These are phyloP conservation scores for Amborella trichopoda DNA, from an alignment of 164 flowering plant species.

Conservation along the genomic window DNA sequence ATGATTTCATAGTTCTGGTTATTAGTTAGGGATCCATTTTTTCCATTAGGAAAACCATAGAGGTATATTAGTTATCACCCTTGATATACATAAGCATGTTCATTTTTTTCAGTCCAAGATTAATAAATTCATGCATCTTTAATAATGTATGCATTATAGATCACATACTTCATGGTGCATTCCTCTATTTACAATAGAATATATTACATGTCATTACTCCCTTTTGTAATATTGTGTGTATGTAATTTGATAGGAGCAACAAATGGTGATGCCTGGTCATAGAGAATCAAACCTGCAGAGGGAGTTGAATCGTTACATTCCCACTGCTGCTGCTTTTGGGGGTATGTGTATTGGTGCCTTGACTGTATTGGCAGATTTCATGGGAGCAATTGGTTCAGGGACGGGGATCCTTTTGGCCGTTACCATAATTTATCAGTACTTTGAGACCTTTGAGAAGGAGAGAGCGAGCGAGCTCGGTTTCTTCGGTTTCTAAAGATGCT, in stretches of 20 bases:
- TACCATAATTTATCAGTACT: slow-evolving; percentile 40
- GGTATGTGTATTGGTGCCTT: slow-evolving; percentile 50
- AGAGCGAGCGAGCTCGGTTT: slow-evolving; percentile 43
- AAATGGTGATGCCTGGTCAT: slow-evolving; percentile 56
- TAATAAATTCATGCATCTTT: too few relatives aligned
- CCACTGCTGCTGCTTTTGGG: slow-evolving; percentile 58
- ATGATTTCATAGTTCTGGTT: too few relatives aligned
- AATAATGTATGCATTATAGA: too few relatives aligned
- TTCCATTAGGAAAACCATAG: too few relatives aligned
- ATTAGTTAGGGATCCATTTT: too few relatives aligned
- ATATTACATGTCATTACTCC: too few relatives aligned
- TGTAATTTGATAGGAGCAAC: slow-evolving; percentile 52
- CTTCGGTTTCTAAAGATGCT: slow-evolving; percentile 24
- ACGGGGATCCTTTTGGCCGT: slow-evolving; percentile 44
- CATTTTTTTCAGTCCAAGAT: too few relatives aligned
- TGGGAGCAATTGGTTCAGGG: slow-evolving; percentile 52
- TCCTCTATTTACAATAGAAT: too few relatives aligned
- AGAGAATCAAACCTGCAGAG: slow-evolving; percentile 37
- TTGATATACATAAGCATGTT: too few relatives aligned
- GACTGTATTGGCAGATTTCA: slow-evolving; percentile 47
- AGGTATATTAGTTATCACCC: too few relatives aligned
- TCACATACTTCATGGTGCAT: too few relatives aligned
- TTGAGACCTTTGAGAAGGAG: slow-evolving; percentile 48
- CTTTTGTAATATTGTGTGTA: too few relatives aligned
- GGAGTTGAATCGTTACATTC: slow-evolving; percentile 46